These are phyloP conservation scores for Bimuria novae-zelandiae DNA, from an alignment of 2,329 filamentous ascomycete species.

Conservation along the genomic window DNA sequence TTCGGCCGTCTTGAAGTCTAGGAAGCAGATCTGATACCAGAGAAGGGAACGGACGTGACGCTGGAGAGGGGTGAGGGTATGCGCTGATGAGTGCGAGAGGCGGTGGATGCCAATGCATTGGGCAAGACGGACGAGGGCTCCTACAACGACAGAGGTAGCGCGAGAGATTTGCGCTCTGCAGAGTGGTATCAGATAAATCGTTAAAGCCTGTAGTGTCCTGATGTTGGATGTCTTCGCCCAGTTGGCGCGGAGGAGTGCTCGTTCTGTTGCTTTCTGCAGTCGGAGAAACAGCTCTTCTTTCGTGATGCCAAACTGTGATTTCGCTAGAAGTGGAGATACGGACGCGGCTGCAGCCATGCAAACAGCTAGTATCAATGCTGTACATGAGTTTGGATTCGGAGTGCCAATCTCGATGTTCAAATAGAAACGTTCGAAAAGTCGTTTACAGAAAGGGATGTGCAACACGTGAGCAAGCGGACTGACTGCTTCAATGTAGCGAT, in stretches of 20 bases:
- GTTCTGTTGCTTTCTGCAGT: slow-evolving; percentile 44
- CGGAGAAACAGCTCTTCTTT: slow-evolving; percentile 44
- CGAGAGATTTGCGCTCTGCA: slow-evolving; percentile 46
- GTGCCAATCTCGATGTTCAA: slow-evolving; percentile 43
- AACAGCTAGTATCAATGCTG: slow-evolving; percentile 42
- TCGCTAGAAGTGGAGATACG: slow-evolving; percentile 44
- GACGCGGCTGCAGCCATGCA: slow-evolving; percentile 46
- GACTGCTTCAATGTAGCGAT: slow-evolving; percentile 43
- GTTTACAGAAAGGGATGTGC: slow-evolving; percentile 44
- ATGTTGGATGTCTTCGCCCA: slow-evolving; percentile 48
- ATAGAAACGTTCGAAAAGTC: slow-evolving; percentile 45
- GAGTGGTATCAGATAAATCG: slow-evolving; percentile 46
- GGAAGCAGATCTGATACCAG: slow-evolving; percentile 47
- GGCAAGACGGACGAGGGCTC: slow-evolving; percentile 43
- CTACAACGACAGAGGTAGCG: slow-evolving; percentile 45
- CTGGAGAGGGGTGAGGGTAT: slow-evolving; percentile 41
- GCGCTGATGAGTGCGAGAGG: slow-evolving; percentile 39
- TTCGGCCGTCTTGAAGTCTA: slow-evolving; percentile 46
- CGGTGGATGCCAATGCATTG: slow-evolving; percentile 47
- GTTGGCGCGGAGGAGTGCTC: slow-evolving; percentile 42
- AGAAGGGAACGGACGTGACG: slow-evolving; percentile 43
- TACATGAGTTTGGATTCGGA: slow-evolving; percentile 43
- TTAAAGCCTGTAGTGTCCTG: slow-evolving; percentile 43
- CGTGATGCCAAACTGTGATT: slow-evolving; percentile 45
- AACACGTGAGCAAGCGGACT: slow-evolving; percentile 46